Evolutionary conservation across 768 basidiomycete genomes (phyloP), one percentile per base, ranked within the genome.

Genomic region (Lentinula boryana): DNA sequence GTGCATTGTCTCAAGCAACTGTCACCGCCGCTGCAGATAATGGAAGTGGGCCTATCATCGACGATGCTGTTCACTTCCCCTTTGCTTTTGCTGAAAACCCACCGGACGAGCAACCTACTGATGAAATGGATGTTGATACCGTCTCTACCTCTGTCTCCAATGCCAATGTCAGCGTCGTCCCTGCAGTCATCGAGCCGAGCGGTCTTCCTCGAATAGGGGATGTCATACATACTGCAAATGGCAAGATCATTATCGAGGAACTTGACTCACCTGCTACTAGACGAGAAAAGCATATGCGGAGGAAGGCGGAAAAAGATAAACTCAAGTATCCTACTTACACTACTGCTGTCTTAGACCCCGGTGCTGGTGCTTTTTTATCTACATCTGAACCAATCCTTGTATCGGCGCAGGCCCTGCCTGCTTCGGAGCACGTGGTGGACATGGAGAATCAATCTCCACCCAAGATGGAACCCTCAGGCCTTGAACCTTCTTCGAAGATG

Each of bases 231-330:
- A 33, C 31, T 4, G 23, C 79, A n/a, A 74, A 74, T 48, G 80
- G 81, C n/a, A 77, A 72, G 60, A 77, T 86, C 51, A 80, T 89
- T 58, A 81, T 91, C 60, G 88, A 91, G 67, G 83, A 84, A 62
- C 75, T 91, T 23, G 89, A 90, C 66, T 86, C 89, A 5, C 89
- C 89, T 38, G 80, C 80, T 3, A 86, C 82, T 43, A 82, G 89
- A 4, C 78, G 81, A 54, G 78, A 83, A 70, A 88, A 86, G 71
- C 76, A 76, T 18, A 69, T 74, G 61, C 76, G 78, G 7, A 75
- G 72, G 55, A 84, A 80, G 67, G 78, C 67, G n/a, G 71, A 74
- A 60, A 71, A 71, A 1, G 75, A 76, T 60, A 72, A 70, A 63
- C 69, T 67, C 51, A 68, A 64, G 46, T 61, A 65, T 18, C 60